Percentiles rank a stretch among this genome's conserved stretches.
These are phyloP conservation scores for Kwoniella dendrophila DNA, from an alignment of 768 basidiomycete species.

Conservation along the genomic window DNA sequence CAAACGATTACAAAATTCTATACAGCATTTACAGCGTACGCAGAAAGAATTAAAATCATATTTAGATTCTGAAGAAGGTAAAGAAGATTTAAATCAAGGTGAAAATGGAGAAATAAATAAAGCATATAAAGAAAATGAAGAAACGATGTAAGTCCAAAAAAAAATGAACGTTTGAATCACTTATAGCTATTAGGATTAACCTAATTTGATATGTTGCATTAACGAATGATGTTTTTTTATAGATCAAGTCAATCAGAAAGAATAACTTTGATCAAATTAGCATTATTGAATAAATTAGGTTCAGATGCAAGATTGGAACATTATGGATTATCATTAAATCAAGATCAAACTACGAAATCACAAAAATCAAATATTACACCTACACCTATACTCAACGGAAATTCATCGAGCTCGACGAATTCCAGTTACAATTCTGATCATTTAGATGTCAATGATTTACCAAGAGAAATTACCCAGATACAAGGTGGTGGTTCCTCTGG, in stretches of 20 bases:
- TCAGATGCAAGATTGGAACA: constrained; percentile 35
- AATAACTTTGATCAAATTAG: constrained; percentile 40
- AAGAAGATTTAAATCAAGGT: constrained; percentile 3
- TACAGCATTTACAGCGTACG: constrained; percentile 33
- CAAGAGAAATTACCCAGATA: not conserved
- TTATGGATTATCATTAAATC: constrained; percentile 30
- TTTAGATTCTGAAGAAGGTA: constrained; percentile 22
- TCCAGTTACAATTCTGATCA: not conserved
- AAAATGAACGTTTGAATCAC: too few relatives aligned
- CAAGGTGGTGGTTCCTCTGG: not conserved
- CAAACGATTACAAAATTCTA: constrained; percentile 37
- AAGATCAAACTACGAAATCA: not conserved
- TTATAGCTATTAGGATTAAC: not conserved
- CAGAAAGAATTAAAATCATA: constrained; percentile 32
- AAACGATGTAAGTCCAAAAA: constrained; percentile 38
- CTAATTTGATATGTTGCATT: not conserved
- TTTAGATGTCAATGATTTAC: not conserved
- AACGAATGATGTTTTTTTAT: not conserved
- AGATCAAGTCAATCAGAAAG: constrained; percentile 46
- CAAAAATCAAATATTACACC: not conserved
- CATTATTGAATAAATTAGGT: constrained; percentile 43
- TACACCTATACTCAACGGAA: too few relatives aligned
- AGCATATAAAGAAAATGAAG: constrained; percentile 38
- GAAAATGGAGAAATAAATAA: constrained; percentile 12
- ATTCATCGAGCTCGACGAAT: too few relatives aligned